These are phyloP conservation scores for Sporothrix mexicana DNA, from an alignment of 2,329 filamentous ascomycete species.

Conservation along the genomic window DNA sequence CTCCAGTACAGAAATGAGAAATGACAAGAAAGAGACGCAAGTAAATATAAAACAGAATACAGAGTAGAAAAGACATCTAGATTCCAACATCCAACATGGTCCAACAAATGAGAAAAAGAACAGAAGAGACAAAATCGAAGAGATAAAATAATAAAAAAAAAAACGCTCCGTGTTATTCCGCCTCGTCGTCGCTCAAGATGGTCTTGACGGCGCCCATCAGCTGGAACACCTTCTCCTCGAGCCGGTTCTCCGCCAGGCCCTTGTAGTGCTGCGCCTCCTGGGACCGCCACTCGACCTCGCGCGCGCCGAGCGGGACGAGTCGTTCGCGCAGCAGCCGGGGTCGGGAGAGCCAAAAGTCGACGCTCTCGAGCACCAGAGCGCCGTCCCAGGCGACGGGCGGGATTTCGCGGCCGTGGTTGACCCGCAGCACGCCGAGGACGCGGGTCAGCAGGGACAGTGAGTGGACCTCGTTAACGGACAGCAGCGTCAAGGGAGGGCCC, in stretches of 20 bases:
- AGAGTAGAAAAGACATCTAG: neutral
- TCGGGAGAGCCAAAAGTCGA: constrained; percentile 79
- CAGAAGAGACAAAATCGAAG: neutral
- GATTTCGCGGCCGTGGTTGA: constrained; percentile 72
- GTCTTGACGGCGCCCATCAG: constrained; percentile 68
- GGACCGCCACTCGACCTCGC: constrained; percentile 69
- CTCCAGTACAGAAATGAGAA: neutral
- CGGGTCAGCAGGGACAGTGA: constrained; percentile 76
- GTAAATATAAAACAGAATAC: neutral
- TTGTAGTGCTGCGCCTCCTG: constrained; percentile 47
- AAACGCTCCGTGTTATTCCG: constrained; percentile 22
- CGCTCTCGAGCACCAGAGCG: constrained; percentile 74
- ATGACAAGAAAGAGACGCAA: neutral
- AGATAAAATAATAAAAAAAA: no score
- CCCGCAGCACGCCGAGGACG: constrained; percentile 71
- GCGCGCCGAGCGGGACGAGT: constrained; percentile 73
- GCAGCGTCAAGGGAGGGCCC: constrained; percentile 68
- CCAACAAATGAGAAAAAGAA: neutral
- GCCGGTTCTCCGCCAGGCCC: constrained; percentile 60
- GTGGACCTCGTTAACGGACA: constrained; percentile 77
- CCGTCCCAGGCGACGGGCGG: constrained; percentile 77
- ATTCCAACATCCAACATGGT: constrained; percentile 6
- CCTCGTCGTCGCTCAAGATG: constrained; percentile 57
- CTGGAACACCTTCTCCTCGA: constrained; percentile 77
- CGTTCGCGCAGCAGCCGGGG: constrained; percentile 72